Evolutionary conservation across 1,284 basidiomycete genomes (phyloP), one percentile per base, ranked within the genome.

Genomic region (Ustilago crameri): DNA sequence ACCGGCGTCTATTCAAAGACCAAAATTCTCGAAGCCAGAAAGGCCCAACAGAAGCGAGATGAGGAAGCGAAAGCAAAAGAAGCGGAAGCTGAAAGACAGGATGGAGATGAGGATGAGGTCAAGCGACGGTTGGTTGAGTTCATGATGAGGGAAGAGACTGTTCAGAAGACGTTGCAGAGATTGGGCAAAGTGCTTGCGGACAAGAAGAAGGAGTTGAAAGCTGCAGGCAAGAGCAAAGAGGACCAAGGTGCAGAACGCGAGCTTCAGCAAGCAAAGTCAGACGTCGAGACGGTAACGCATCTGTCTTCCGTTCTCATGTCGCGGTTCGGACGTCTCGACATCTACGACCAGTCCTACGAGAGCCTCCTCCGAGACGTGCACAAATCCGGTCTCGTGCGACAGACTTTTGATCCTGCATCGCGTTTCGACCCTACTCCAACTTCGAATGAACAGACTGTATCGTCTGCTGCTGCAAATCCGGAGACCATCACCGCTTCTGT

Each of bases 121-220:
- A 74, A 74, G 52, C 63, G 56, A 40, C 26, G 51, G 14, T 38
- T 82, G 20, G 85, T 94, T 2, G 85, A 86, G 10, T 85, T 90
- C 83, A 87, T 98, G 83, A 90, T 91, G 84, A 91, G 91, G 66
- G 93, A 93, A 3, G 95, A 98, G 85, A 91, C 91, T 0, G 91
- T 98, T 1, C 86, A 97, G 23, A 91, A 93, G 81, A 92, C 93
- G 4, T 84, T 98, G 55, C 93, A 94, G 72, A 88, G 95, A 20
- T 85, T 97, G 1, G 95, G 95, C 10, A 86, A 63, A 14, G 52
- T 26, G 3, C 32, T 60, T 10, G 27, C 56, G n/a, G 50, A 58
- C 9, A 43, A 63, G 1, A 86, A 91, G 87, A 84, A 78, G 38
- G 50, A 60, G 17, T 43, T 63, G 1, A 86, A 91, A 87, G 84